Conservation (phyloP, 192 early-diverging fungal genomes). For the Rhizophagus prolifer region DNA sequence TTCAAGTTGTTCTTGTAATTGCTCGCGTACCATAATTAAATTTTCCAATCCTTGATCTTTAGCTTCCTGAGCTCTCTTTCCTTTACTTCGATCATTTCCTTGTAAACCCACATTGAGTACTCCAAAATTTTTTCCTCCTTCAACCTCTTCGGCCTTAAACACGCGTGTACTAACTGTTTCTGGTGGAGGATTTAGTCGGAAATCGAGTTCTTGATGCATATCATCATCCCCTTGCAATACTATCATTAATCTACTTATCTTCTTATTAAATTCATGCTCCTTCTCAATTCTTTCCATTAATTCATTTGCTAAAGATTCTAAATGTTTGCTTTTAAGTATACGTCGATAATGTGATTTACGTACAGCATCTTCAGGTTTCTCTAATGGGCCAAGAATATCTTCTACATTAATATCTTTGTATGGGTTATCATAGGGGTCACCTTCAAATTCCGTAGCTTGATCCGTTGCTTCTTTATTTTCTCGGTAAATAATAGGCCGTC, state of each 20-base stretch:
- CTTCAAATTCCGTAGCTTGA: constrained; percentile 32
- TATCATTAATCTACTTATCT: constrained; percentile 51
- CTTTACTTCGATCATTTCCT: constrained; percentile 23
- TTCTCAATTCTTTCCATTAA: constrained; percentile 65
- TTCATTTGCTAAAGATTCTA: constrained; percentile 54
- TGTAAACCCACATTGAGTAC: constrained; percentile 26
- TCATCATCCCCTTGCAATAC: constrained; percentile 65
- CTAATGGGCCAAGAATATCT: constrained; percentile 55
- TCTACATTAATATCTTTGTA: constrained; percentile 65
- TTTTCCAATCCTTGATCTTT: constrained; percentile 26
- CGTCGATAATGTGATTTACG: constrained; percentile 47
- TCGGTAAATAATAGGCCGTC: constrained; percentile 27
- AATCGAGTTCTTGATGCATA: constrained; percentile 54
- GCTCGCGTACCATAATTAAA: constrained; percentile 6
- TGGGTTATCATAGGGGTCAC: constrained; percentile 58
- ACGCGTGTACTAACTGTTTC: constrained; percentile 26
- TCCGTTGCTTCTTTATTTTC: constrained; percentile 16
- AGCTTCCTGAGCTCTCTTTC: constrained; percentile 11
- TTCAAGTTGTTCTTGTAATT: constrained; percentile 10
- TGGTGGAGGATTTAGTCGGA: constrained; percentile 24
- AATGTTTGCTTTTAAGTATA: constrained; percentile 51
- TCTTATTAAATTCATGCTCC: constrained; percentile 61
- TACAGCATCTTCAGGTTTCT: constrained; percentile 53
- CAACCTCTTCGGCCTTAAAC: constrained; percentile 11
- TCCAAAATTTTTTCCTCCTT: constrained; percentile 28